Base-by-base conservation (phyloP, 2,329 filamentous ascomycete genomes). In the Coniella lustricola region DNA sequence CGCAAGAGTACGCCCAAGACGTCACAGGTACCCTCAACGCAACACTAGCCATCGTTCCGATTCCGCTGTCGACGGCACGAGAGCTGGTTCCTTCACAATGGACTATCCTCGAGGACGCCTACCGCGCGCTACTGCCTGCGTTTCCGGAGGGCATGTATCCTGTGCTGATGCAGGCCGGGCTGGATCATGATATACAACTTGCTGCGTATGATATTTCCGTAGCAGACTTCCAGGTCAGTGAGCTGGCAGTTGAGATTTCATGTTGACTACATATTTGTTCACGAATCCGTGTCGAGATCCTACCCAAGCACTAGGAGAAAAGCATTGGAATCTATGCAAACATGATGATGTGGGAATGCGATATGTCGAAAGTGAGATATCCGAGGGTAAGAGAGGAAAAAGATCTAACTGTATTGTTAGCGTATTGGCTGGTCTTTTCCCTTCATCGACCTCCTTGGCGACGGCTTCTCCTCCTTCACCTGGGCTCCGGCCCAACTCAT, bases 131-230 rank as follows among this genome's bases (percentile, higher is more conserved):
- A 16, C 62, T 79, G 4, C 75, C 75, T 1, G 56, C 62, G 4
- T 76, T 79, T 32, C 74, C 75, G 0, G 49, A 59, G 10, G 72
- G 68, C 54, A 74, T 70, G 69, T 81, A 79, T 54, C 76, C 77
- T 1, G 70, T 76, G 35, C 53, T 77, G 48, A 54, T 76, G 7
- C 71, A 76, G 55, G 70, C 71, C 1, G 66, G 71, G 4, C 65
- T 73, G 21, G 74, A 78, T 53, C 74, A 77, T 49, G 74, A 76
- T 42, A 65, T 78, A 8, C 69, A 71, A 51, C 60, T 71, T 3
- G 63, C 62, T 21, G 67, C 63, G 3, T 62, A 62, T 29, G 59
- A 65, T 16, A 59, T 71, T 44, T 63, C 63, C 3, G 60, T 74
- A 7, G 61, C 68, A 0, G 74, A 77, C 56, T 77, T 77, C 43